Conservation (phyloP, 345 rosid genomes). For the Bruguiera sexangula region DNA sequence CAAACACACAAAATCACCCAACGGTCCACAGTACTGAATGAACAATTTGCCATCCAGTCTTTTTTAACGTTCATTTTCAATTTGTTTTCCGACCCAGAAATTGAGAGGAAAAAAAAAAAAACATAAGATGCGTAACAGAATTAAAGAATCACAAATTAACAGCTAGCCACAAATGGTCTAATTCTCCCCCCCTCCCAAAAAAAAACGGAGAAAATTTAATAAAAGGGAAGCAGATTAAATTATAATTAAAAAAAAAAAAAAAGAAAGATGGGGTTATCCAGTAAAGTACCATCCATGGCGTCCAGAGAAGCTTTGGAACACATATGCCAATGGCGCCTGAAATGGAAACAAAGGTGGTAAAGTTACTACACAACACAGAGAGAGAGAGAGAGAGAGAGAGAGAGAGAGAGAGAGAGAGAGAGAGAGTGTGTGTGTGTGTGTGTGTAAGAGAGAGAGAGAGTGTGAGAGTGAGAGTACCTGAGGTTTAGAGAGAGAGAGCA, state of each 20-base stretch:
- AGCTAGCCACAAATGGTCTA: background rate
- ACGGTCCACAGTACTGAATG: background rate
- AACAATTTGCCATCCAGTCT: too few relatives aligned
- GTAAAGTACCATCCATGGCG: constrained; percentile 54
- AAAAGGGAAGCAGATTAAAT: background rate
- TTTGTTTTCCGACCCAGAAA: background rate
- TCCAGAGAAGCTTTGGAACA: constrained; percentile 25
- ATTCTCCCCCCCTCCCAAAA: background rate
- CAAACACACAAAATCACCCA: constrained; percentile 1
- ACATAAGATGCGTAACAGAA: background rate
- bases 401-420: background rate
- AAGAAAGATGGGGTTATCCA: background rate
- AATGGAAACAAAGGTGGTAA: constrained; percentile 1
- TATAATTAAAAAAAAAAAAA: background rate
- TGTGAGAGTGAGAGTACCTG: constrained; percentile 6
- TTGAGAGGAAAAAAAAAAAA: background rate
- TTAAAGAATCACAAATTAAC: background rate
- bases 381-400: constrained; percentile 4
- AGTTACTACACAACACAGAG: background rate
- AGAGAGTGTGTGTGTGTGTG: background rate
- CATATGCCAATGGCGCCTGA: constrained; percentile 43
- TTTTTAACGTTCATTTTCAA: background rate
- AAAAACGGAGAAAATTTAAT: background rate
- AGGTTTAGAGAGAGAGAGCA: constrained; percentile 12
- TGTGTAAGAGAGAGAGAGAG: constrained; percentile 1